Evolutionary conservation across 805 yeast genomes (phyloP), one percentile per base, ranked within the genome.

Genomic region (Yamadazyma takamatsuzukensis): DNA sequence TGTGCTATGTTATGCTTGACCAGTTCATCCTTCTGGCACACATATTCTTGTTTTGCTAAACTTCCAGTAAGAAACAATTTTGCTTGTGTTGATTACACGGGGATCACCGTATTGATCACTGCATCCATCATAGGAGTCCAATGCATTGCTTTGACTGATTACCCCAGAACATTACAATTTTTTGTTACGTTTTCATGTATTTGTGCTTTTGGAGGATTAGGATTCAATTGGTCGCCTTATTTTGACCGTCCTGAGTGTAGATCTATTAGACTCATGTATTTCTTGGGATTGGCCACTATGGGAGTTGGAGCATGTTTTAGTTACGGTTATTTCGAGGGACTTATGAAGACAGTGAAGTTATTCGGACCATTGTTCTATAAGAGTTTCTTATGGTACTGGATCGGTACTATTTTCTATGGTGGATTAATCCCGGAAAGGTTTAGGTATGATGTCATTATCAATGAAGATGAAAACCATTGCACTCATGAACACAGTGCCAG

Each of bases 51-150:
- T 40, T 83, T 87, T 43, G 76, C 90, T 12, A 71, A 72, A 31
- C 56, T 83, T 27, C 49, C 64, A 14, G 54, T 78, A 41, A 73
- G 96, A 53, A 70, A 79, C 43, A 74, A 77, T 33, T 86, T 84
- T 60, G 96, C 96, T 0, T 93, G 98, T 56, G 78, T 89, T 26
- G 98, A 90, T 62, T 90, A 90, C 58, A 82, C 95, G 5, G 98
- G 98, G 2, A 90, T 90, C 45, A 87, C 97, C 0, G 72, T 88
- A 10, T 64, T 93, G 43, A 89, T 90, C 47, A 83, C 96, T 0
- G 90, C 95, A 11, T 84, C 96, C 2, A 83, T 93, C 28, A 64
- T 93, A 27, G 77, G 95, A 4, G 81, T 90, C 0, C 96, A 90
- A 57, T 88, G 85, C 56, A 75, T 85, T 13, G 72, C 89, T 2